These are phyloP conservation scores for Candida lessepsii DNA, from an alignment of 805 yeast species.

Conservation along the genomic window DNA sequence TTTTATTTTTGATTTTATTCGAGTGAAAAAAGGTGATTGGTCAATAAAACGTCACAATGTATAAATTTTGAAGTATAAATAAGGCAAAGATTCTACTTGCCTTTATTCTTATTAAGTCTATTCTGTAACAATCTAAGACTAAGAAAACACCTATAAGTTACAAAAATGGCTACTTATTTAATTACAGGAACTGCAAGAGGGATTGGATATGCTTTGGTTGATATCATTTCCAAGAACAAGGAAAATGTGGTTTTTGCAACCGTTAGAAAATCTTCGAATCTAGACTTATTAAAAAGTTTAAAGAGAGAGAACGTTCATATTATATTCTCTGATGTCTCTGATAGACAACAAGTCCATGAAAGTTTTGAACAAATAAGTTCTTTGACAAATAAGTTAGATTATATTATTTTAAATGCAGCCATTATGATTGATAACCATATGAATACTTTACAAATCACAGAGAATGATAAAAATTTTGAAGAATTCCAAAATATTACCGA, in stretches of 20 bases:
- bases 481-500: constrained; percentile 3
- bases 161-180: constrained; percentile 10
- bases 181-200: constrained; percentile 45
- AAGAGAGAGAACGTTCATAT: constrained; percentile 3
- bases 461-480: not conserved
- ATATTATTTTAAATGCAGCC: constrained; percentile 3
- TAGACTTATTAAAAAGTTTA: not conserved
- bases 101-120: no score
- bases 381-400: constrained; percentile 2
- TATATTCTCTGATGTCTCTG: not conserved
- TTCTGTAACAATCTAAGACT: no score
- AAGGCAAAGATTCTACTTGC: no score
- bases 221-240: constrained; percentile 23
- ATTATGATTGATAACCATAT: no score
- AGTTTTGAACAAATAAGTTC: not conserved
- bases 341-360: not conserved
- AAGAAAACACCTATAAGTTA: no score
- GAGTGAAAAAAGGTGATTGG: no score
- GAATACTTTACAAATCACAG: not conserved
- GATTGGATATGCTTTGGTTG: constrained; percentile 35
- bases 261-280: constrained; percentile 22
- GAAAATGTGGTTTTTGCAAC: constrained; percentile 40
- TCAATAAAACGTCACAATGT: no score
- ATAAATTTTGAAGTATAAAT: no score
- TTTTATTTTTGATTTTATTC: no score